A percentile compares a stretch with the other conserved stretches of the same genome.
Conservation (phyloP, 2,329 filamentous ascomycete genomes). For the Microcyclosporella mali region DNA sequence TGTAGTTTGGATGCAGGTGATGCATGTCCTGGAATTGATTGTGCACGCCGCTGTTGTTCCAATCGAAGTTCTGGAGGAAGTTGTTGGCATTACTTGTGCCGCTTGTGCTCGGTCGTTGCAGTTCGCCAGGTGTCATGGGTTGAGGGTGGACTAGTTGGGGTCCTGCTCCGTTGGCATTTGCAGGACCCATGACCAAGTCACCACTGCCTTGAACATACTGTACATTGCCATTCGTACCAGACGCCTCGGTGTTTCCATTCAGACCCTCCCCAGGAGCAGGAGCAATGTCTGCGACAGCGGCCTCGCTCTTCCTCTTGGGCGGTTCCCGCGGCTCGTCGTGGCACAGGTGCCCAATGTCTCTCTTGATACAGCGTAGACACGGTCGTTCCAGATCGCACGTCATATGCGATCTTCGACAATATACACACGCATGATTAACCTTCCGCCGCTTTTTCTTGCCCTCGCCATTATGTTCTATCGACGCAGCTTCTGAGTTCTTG, state of each 20-base stretch:
- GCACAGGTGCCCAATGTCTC: constrained; percentile 96
- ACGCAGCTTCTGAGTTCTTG: constrained; percentile 17
- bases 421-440: constrained; percentile 52
- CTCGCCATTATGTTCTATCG: constrained; percentile 11
- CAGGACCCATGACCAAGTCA: constrained; percentile 6
- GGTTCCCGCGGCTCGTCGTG: constrained; percentile 93
- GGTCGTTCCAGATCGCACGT: constrained; percentile 67
- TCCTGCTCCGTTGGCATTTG: constrained; percentile 13
- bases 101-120: constrained; percentile 44
- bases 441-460: constrained; percentile 46
- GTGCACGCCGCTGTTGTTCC: constrained; percentile 68
- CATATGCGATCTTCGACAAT: constrained; percentile 51
- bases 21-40: constrained; percentile 93
- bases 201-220: constrained; percentile 12
- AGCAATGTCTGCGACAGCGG: constrained; percentile 31
- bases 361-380: constrained; percentile 95
- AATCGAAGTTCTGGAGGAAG: constrained; percentile 47
- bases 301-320: constrained; percentile 68
- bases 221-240: constrained; percentile 10
- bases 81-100: constrained; percentile 33
- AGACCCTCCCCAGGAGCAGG: constrained; percentile 20
- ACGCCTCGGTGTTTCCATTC: constrained; percentile 18
- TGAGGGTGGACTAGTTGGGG: constrained; percentile 68
- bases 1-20: constrained; percentile 86
- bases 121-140: constrained; percentile 60